Base-by-base conservation (phyloP, 2,329 filamentous ascomycete species). In the Cladobotryum protrusum region DNA sequence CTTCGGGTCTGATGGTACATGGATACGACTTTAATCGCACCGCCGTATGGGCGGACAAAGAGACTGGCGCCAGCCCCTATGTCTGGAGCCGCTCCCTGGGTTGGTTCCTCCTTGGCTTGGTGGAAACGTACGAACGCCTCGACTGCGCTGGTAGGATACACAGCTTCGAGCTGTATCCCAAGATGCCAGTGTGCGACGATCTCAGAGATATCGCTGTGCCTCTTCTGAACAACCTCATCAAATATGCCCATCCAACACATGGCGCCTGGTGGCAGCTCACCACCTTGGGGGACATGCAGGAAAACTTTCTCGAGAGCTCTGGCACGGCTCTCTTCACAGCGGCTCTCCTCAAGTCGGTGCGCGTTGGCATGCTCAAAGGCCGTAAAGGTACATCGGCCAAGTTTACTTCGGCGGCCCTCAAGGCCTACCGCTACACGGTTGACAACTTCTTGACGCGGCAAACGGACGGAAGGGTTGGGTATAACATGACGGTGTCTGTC, bases 271-370 rank as follows among this genome's bases (percentile, higher is more conserved):
- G 77, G 74, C 64, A 81, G 46, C 67, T 82, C 40, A 77, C 47
- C 5, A 47, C 46, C 5, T 20, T 82, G 72, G 72, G 72, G 56
- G 68, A 72, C 50, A 62, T 69, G 20, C 73, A 70, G 42, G 78
- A 77, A 2, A 83, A 85, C 61, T 84, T 79, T 61, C 75, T 83
- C 43, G 78, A 84, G 65, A 77, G 75, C 33, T 80, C 77, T 32
- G 79, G 73, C 7, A 76, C 75, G 2, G 78, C 77, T 3, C 79
- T 83, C 74, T 82, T 81, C 56, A 68, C 72, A 0, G 79, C 15
- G 17, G 40, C 40, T 77, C 48, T 62, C n/a, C 41, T 68, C 6
- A 54, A 59, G 32, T 49, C 43, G 5, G 11, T 37, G 7, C 48
- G 54, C 5, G 48, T 49, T 8, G 48, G 54, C 5, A 41, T 54